Base-by-base conservation (phyloP, 352 stramenopile genomes). In the Phytophthora litchii region DNA sequence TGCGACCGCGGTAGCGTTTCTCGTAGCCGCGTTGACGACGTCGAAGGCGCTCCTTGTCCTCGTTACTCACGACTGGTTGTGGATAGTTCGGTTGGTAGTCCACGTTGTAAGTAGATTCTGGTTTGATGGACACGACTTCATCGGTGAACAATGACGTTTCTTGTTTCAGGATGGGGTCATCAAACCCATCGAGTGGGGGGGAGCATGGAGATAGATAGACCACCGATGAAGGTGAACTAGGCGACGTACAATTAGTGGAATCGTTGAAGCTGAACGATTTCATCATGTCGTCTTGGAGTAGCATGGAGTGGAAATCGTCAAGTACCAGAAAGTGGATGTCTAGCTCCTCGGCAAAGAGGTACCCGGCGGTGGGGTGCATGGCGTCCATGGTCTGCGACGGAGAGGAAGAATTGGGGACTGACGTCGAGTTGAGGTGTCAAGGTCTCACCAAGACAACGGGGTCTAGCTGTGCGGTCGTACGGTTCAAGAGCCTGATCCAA, bases 21-120 rank as follows among this genome's bases (percentile, higher is more conserved):
- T 81, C 72, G 53, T 81, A 81, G 14, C 52, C 43, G 13, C 72
- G 60, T 53, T 81, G 72, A 16, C 72, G 72, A 11, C 52, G 44
- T 21, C 72, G 64, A 35, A 78, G 65, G 11, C 59, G 64, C 21
- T 80, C 72, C 29, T 62, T 69, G n/a, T 70, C 54, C 19, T 58
- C 40, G 11, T 64, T 50, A 14, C 21, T 60, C 1, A 41, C 17
- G 4, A 53, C 9, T 27, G 37, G 25, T 23, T 45, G 51, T 2
- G 21, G 34, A 16, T 17, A 23, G 19, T 4, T 23, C 8, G 34
- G 16, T 21, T 19, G 31, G 23, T 45, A 20, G 13, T 59, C 17
- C 7, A 40, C 32, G 17, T 19, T 29, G 7, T 44, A n/a, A n/a
- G 23, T 21, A 13, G 32, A 12, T 10, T 62, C 37, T 12, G 31